Evolutionary conservation across 495 filamentous ascomycete species (phyloP).

Genomic region (Neurospora hispaniola): DNA sequence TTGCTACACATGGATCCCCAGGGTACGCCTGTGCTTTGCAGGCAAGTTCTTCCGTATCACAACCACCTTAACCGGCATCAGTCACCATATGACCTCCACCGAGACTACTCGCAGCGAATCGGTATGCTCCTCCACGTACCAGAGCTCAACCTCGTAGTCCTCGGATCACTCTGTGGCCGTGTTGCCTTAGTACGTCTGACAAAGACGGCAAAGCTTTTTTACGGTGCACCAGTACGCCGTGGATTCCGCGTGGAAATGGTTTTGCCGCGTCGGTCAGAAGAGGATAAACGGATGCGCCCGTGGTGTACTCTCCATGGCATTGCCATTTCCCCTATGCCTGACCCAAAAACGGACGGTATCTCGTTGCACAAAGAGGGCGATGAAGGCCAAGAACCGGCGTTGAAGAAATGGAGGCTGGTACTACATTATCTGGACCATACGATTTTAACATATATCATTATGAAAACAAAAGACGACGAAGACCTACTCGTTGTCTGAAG

Average conservation of each 20-base stretch:
- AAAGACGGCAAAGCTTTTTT: conserved; percentile 31
- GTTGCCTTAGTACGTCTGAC: conserved; percentile 68
- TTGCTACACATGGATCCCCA: conserved; percentile 38
- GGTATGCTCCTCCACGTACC: conserved; percentile 69
- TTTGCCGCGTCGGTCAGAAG: conserved; percentile 30
- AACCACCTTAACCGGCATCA: conserved; percentile 35
- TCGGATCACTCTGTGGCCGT: conserved; percentile 62
- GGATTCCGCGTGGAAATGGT: conserved; percentile 35
- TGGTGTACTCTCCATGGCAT: conserved; percentile 32
- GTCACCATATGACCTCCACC: conserved; percentile 27
- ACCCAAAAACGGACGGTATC: conserved; percentile 40
- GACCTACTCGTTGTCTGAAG: conserved; percentile 19
- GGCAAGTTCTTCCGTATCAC: conserved; percentile 33
- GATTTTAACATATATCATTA: conserved; percentile 72
- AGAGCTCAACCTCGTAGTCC: conserved; percentile 64
- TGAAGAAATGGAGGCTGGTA: conserved; percentile 55
- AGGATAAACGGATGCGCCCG: conserved; percentile 24
- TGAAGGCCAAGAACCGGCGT: conserved; percentile 16
- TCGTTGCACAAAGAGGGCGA: conserved; percentile 16
- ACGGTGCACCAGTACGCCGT: conserved; percentile 14
- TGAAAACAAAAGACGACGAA: conserved; percentile 6
- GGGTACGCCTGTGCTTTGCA: conserved; percentile 30
- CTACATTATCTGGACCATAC: conserved; percentile 67
- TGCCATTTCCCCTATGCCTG: conserved; percentile 29
- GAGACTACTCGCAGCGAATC: conserved; percentile 49